A percentile compares a stretch with the other conserved stretches of the same genome.
These are phyloP conservation scores for Alternaria arbusti DNA, from an alignment of 2,329 filamentous ascomycete species.

Conservation along the genomic window DNA sequence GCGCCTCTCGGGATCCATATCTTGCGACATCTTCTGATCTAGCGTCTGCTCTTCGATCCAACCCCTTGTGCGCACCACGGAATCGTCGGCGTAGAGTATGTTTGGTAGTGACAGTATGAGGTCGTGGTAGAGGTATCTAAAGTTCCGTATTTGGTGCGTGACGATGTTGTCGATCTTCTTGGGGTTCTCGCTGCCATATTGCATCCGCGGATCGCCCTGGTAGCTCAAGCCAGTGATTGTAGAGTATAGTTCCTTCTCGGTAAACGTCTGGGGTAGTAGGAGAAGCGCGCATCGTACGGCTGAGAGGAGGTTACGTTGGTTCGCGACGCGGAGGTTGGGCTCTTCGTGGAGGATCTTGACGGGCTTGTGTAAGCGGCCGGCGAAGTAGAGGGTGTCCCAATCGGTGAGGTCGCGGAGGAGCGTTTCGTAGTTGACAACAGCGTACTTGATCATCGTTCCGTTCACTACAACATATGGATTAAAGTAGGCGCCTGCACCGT, in stretches of 20 bases:
- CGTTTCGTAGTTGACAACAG: conserved; percentile 92
- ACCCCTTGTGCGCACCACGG: conserved; percentile 59
- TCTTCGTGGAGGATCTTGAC: conserved; percentile 98
- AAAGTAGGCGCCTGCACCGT: conserved; percentile 96
- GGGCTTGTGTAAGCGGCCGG: conserved; percentile 93
- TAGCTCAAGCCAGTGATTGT: conserved; percentile 94
- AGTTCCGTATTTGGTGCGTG: conserved; percentile 86
- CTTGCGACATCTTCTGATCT: conserved; percentile 77
- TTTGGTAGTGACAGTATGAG: conserved; percentile 91
- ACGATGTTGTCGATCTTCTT: conserved; percentile 96
- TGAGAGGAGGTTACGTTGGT: conserved; percentile 93
- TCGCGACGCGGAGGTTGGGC: conserved; percentile 87
- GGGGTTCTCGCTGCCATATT: conserved; percentile 85
- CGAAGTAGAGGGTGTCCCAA: conserved; percentile 96
- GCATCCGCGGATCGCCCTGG: conserved; percentile 95
- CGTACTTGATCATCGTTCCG: conserved; percentile 96
- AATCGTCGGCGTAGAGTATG: conserved; percentile 73
- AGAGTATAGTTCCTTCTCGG: conserved; percentile 84
- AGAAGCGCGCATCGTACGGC: conserved; percentile 89
- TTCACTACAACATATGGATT: conserved; percentile 95
- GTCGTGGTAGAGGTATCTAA: conserved; percentile 88
- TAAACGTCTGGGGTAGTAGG: conserved; percentile 82
- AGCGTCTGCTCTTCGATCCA: conserved; percentile 66
- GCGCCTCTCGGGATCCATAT: conserved; percentile 89
- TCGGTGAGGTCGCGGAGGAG: conserved; percentile 83